These are phyloP conservation scores for Lecanicillium sp. DNA, from an alignment of 2,329 filamentous ascomycete genomes.

Conservation along the genomic window DNA sequence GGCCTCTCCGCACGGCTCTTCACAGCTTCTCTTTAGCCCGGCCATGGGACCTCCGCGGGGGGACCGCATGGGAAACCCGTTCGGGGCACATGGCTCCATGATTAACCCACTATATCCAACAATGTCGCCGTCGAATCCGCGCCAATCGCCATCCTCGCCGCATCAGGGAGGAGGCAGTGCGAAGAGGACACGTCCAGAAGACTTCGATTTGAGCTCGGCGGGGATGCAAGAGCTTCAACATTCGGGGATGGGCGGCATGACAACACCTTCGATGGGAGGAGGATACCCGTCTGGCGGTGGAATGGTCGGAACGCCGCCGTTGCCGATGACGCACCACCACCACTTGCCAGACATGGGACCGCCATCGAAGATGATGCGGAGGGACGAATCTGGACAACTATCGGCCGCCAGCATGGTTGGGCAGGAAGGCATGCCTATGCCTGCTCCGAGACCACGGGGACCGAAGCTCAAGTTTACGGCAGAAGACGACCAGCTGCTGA, in stretches of 20 bases:
- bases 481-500: slow-evolving; percentile 80
- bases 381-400: slow-evolving; percentile 45
- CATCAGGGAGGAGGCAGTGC: slow-evolving; percentile 25
- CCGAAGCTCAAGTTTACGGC: slow-evolving; percentile 92
- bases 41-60: slow-evolving; percentile 48
- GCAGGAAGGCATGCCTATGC: slow-evolving; percentile 78
- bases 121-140: slow-evolving; percentile 34
- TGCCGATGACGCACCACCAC: slow-evolving; percentile 54
- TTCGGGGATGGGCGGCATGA: slow-evolving; percentile 49
- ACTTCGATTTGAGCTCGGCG: slow-evolving; percentile 50
- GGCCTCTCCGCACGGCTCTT: slow-evolving; percentile 9
- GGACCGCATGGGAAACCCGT: slow-evolving; percentile 51
- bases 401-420: slow-evolving; percentile 80
- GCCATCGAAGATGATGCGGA: slow-evolving; percentile 60
- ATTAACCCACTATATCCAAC: slow-evolving; percentile 48
- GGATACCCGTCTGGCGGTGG: slow-evolving; percentile 36
- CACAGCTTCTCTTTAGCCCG: slow-evolving; percentile 14
- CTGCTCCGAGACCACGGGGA: slow-evolving; percentile 72
- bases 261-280: slow-evolving; percentile 46
- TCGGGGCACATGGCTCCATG: slow-evolving; percentile 42
- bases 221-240: slow-evolving; percentile 49
- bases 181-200: slow-evolving; percentile 53
- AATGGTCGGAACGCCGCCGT: slow-evolving; percentile 18
- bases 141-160: slow-evolving; percentile 25
- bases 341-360: slow-evolving; percentile 68